Conservation (phyloP, 352 stramenopile species). For the Pythium rishiriense region DNA sequence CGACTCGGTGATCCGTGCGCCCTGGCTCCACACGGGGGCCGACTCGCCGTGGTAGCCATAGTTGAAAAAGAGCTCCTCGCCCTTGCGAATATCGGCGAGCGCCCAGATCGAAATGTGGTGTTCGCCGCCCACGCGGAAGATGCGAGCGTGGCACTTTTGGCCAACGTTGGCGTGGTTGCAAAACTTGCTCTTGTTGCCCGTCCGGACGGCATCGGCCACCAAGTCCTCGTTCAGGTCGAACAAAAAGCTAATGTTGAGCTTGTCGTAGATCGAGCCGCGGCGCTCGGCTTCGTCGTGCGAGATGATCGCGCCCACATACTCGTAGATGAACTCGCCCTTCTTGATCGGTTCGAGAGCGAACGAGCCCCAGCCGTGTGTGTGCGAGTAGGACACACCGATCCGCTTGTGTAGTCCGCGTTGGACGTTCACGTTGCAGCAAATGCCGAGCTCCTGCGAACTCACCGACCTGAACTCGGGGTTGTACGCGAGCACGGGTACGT, state of each 20-base stretch:
- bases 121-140: slow-evolving; percentile 84
- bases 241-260: slow-evolving; percentile 79
- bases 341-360: slow-evolving; percentile 48
- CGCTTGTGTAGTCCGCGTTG: slow-evolving; percentile 38
- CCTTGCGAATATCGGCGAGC: slow-evolving; percentile 64
- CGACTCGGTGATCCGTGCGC: slow-evolving; percentile 30
- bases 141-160: slow-evolving; percentile 77
- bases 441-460: slow-evolving; percentile 23
- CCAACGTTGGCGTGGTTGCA: slow-evolving; percentile 67
- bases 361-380: slow-evolving; percentile 53
- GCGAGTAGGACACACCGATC: slow-evolving; percentile 45
- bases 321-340: slow-evolving; percentile 56
- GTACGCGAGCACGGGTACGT: slow-evolving; percentile 38
- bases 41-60: slow-evolving; percentile 62
- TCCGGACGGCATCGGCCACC: slow-evolving; percentile 85
- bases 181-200: slow-evolving; percentile 93
- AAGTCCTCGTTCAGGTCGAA: slow-evolving; percentile 92
- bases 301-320: slow-evolving; percentile 57
- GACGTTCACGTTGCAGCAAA: slow-evolving; percentile 39
- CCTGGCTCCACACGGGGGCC: slow-evolving; percentile 57
- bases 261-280: slow-evolving; percentile 79
- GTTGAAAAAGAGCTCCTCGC: slow-evolving; percentile 69
- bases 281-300: slow-evolving; percentile 65
- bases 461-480: slow-evolving; percentile 18
- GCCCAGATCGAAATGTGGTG: slow-evolving; percentile 91